Base-by-base conservation (phyloP, 208 protist genomes). In the Trichomonas gallinae region DNA sequence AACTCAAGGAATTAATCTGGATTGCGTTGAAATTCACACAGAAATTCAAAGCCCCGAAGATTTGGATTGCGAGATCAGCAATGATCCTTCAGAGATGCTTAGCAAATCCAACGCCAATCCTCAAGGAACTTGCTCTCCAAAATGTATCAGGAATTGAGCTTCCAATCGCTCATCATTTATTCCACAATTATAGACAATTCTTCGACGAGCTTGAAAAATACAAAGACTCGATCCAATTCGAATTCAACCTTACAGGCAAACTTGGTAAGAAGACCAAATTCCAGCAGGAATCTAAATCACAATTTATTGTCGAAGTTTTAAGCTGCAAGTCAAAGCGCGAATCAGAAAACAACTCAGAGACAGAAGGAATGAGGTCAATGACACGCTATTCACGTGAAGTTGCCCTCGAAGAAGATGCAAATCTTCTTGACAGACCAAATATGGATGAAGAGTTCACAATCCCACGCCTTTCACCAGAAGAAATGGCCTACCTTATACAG, bases 251-350 rank as follows among this genome's bases (percentile, higher is more conserved):
- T 40, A 93, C 44, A 10, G 87, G 87, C 46, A 58, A 34, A 9
- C 40, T 93, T 9, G 87, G 87, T 26, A 93, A 93, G 87, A 93
- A 93, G 34, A 93, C 87, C 0, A 93, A 93, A 93, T 93, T 93
- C 44, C 87, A 93, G 31, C 87, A 93, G 46, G 87, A 93, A 51
- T 93, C 87, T 3, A 93, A 93, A 51, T 42, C 87, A 31, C 87
- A 93, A 93, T 51, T 93, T 0, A 93, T 42, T 44, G 15, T 93
- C 4, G 44, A 48, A 38, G 44, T 93, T 51, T 9, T 8, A n/a
- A 93, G 44, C 44, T 93, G n/a, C 8, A 13, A 42, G 15, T 51
- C 23, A 1, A 48, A 49, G 31, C 6, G 87, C 8, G 87, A 93
- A n/a, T 36, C 44, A 17, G 34, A 3, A 15, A 42, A 34, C 46